Base-by-base conservation (phyloP, 805 yeast species). In the Ogataea wickerhamii region DNA sequence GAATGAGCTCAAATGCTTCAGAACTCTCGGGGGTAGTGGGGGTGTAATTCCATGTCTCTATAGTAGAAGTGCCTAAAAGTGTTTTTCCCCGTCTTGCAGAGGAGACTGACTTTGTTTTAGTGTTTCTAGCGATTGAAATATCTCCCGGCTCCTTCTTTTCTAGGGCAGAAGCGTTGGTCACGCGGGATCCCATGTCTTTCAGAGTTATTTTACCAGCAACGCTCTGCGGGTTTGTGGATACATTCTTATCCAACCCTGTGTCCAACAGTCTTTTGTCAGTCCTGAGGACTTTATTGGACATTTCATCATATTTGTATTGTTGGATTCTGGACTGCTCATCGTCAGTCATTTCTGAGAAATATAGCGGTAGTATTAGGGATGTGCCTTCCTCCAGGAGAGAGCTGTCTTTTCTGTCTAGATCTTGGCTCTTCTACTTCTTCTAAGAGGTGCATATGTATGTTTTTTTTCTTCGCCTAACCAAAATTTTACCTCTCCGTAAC, bases 271-370 rank as follows among this genome's bases (percentile, higher is more conserved):
- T 59, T 43, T 70, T 67, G 55, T 82, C 87, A 44, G 72, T 74
- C 45, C 71, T 64, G 20, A 80, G 68, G 44, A 86, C 91, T 65
- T 80, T 80, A 50, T 80, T 83, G 35, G 94, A 73, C 88, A 86
- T 82, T 54, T 76, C 85, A 56, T 79, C 82, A 49, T 79, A 76
- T 47, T 78, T 71, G 59, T 79, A 80, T 45, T 51, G 56, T 31
- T 40, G 40, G 4, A 43, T 38, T n/a, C 37, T 40, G 4, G 32
- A 11, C 16, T 28, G 43, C 51, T 48, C 5, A 11, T 28, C 32
- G 3, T 34, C 37, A 6, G 45, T 23, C 45, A 41, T 41, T 18
- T 17, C 27, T 10, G n/a, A 22, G 12, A 22, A 12, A 12, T 22
- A 22, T 8, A n/a, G n/a, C n/a, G n/a, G n/a, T n/a, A n/a, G n/a